phyloP scores from a whole-genome alignment of 2,329 filamentous ascomycete genomes.

The Thelonectria discophora region DNA sequence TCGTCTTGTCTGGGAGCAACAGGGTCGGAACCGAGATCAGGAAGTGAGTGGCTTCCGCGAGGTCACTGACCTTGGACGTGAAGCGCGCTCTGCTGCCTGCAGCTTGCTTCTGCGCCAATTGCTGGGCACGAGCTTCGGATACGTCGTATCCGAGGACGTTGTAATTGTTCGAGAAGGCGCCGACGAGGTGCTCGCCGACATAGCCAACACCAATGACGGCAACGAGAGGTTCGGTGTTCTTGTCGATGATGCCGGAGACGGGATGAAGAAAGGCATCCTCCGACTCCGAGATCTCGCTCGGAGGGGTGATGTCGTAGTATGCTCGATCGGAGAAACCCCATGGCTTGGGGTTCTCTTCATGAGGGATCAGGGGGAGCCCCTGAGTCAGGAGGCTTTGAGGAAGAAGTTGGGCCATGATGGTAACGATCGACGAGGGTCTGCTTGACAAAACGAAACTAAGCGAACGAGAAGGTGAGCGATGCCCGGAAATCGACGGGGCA shows the following conservation, averaged over 20 bases:
- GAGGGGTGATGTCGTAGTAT: constrained; percentile 49
- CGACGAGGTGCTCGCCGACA: constrained; percentile 59
- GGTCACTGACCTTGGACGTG: constrained; percentile 49
- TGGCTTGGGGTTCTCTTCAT: constrained; percentile 32
- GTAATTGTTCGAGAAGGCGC: constrained; percentile 52
- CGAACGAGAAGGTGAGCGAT: constrained; percentile 32
- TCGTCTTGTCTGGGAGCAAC: constrained; percentile 54
- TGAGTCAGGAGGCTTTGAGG: constrained; percentile 34
- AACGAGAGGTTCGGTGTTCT: constrained; percentile 46
- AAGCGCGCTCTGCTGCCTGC: constrained; percentile 46
- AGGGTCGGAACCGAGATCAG: constrained; percentile 64
- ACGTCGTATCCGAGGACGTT: constrained; percentile 60
- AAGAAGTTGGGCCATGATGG: constrained; percentile 41
- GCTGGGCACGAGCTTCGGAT: constrained; percentile 49
- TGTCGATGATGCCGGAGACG: constrained; percentile 21
- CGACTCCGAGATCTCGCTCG: constrained; percentile 43
- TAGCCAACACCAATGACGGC: constrained; percentile 63
- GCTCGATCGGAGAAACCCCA: constrained; percentile 35
- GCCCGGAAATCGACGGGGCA: constrained; percentile 26
- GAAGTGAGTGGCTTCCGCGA: constrained; percentile 58
- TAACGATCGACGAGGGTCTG: constrained; percentile 36
- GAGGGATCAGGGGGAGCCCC: constrained; percentile 36
- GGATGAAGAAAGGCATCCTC: constrained; percentile 30
- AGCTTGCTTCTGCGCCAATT: constrained; percentile 44
- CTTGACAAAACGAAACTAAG: constrained; percentile 13